Evolutionary conservation across 164 flowering plant genomes (phyloP).

Genomic region (Umbellularia californica): DNA sequence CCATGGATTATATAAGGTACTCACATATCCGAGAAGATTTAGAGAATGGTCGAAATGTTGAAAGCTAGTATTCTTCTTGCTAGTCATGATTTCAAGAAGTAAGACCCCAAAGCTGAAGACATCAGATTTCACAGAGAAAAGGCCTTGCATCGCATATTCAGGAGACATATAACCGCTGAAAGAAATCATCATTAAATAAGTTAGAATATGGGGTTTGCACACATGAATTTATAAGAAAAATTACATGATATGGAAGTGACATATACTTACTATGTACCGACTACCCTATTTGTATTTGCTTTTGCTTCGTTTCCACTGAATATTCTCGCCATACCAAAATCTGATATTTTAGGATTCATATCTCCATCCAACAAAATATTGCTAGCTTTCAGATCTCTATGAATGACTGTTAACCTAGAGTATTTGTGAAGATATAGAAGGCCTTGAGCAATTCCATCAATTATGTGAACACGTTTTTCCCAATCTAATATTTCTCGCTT

Average conservation of each 20-base stretch:
- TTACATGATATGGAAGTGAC: neutral
- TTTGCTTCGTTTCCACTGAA: constrained; percentile 8
- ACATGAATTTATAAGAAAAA: neutral
- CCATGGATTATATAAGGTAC: neutral
- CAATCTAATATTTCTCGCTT: no score
- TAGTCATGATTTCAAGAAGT: constrained; percentile 32
- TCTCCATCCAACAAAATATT: constrained; percentile 9
- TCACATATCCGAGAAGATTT: constrained; percentile 1
- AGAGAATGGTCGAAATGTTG: neutral
- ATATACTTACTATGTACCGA: constrained; percentile 74
- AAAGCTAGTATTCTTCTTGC: constrained; percentile 21
- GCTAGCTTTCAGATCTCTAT: constrained; percentile 12
- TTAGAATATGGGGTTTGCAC: no score
- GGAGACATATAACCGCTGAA: constrained; percentile 46
- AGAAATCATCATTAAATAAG: no score
- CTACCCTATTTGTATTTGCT: constrained; percentile 45
- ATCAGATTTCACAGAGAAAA: constrained; percentile 43
- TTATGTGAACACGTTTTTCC: no score
- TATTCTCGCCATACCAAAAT: constrained; percentile 21
- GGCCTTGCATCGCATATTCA: constrained; percentile 35
- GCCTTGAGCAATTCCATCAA: constrained; percentile 11
- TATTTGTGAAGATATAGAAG: constrained; percentile 19
- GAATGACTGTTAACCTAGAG: constrained; percentile 13
- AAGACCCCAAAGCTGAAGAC: constrained; percentile 47
- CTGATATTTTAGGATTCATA: constrained; percentile 21